Evolutionary conservation across 2,329 filamentous ascomycete genomes (phyloP).

Genomic region (Hirsutella minnesotensis): DNA sequence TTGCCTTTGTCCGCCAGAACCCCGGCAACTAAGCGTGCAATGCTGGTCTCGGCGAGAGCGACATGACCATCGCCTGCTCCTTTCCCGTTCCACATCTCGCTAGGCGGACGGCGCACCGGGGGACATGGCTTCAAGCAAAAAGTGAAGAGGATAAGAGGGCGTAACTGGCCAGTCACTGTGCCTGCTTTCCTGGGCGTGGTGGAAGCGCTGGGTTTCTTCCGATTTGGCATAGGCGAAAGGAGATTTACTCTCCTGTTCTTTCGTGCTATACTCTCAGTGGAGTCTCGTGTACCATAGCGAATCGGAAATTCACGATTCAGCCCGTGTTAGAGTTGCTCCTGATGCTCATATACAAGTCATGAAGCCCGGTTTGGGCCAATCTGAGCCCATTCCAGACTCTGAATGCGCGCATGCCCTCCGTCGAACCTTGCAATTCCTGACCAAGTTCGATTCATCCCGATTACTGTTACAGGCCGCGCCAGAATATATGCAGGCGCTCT

Average conservation of each 20-base stretch:
- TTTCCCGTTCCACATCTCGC: background rate
- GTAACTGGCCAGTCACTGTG: conserved; percentile 2
- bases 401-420: too few species aligned
- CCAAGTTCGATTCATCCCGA: too few species aligned
- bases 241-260: conserved; percentile 11
- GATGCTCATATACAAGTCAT: too few species aligned
- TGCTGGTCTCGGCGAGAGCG: background rate
- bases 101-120: background rate
- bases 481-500: too few species aligned
- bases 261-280: conserved; percentile 19
- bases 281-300: conserved; percentile 24
- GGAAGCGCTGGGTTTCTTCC: background rate
- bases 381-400: too few species aligned
- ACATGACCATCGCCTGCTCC: background rate
- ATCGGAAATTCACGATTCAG: background rate
- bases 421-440: too few species aligned
- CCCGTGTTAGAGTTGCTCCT: background rate
- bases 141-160: background rate
- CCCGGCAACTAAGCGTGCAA: conserved; percentile 42
- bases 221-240: conserved; percentile 1
- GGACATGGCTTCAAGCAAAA: background rate
- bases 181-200: conserved; percentile 7
- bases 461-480: too few species aligned
- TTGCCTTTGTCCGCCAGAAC: conserved; percentile 47
- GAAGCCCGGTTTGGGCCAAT: too few species aligned